Base-by-base conservation (phyloP, 805 yeast species). In the Saccharomyces jurei region DNA sequence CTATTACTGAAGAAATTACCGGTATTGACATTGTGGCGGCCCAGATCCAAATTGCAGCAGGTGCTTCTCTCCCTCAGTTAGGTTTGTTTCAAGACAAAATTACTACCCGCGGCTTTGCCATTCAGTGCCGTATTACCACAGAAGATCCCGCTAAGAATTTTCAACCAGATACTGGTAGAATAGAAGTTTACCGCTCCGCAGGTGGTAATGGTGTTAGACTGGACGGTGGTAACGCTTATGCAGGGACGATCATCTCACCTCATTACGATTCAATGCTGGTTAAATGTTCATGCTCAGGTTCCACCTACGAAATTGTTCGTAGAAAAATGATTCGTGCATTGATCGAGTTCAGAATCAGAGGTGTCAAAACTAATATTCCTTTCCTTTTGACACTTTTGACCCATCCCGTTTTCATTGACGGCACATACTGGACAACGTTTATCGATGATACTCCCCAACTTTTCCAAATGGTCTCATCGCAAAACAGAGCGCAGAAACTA, bases 181-280 rank as follows among this genome's bases (percentile, higher is more conserved):
- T 91, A 65, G 98, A 91, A 73, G 98, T 91, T 48, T 91, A 91
- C 79, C 83, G 97, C 72, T 89, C 97, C 44, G 87, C 97, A 17
- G 98, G 98, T 73, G 99, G 99, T 78, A 92, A 92, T 69, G 99
- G 99, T 71, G 97, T 92, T 50, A 84, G 99, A 76, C 79, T 92
- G 62, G 98, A 91, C 67, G 98, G 98, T 75, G 97, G 97, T 74
- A 91, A 92, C 71, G 97, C 97, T 2, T 91, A 89, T 72, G 95
- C 96, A 13, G 98, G 98, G 57, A 86, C 96, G 25, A 84, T 92
- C 60, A 92, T 91, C 62, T 84, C 96, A 36, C 98, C 98, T 41
- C 96, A 89, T 74, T 91, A 91, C 75, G 98, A 91, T 74, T 89
- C 97, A 48, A 87, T 91, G 96, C 81, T 91, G 80, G 98, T 91